A percentile compares a stretch with the other conserved stretches of the same genome.
Conservation (phyloP, 2,329 filamentous ascomycete genomes). For the Fusarium tuaranense region DNA sequence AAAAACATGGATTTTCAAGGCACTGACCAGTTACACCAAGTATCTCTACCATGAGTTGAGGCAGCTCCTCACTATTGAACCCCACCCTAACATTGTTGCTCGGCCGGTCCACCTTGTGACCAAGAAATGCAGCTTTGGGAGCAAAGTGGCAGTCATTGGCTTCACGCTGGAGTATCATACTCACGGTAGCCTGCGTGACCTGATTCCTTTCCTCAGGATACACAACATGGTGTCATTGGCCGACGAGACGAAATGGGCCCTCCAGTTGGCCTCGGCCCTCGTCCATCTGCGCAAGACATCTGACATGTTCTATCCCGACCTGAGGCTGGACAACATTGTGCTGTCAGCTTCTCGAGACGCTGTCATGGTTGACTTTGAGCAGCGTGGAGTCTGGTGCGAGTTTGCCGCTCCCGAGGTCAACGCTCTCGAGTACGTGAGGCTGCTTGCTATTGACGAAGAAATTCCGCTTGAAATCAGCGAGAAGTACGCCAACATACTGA, state of each 20-base stretch:
- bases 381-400: conserved; percentile 72
- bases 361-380: conserved; percentile 72
- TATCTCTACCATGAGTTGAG: conserved; percentile 72
- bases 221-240: conserved; percentile 56
- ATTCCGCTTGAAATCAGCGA: conserved; percentile 54
- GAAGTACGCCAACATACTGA: conserved; percentile 57
- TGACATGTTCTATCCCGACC: conserved; percentile 66
- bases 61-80: conserved; percentile 62
- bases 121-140: conserved; percentile 67
- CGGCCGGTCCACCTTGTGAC: conserved; percentile 66
- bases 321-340: conserved; percentile 70
- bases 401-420: conserved; percentile 72
- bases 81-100: conserved; percentile 65
- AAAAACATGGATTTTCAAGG: conserved; percentile 66
- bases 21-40: conserved; percentile 67
- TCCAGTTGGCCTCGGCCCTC: conserved; percentile 64
- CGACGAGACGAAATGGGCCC: conserved; percentile 65
- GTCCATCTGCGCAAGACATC: conserved; percentile 61
- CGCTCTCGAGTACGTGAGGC: conserved; percentile 67
- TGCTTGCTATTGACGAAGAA: conserved; percentile 63
- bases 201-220: conserved; percentile 63
- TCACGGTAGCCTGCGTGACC: conserved; percentile 67
- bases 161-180: conserved; percentile 67
- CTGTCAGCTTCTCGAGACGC: conserved; percentile 59
- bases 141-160: conserved; percentile 66